These are phyloP conservation scores for Malania oleifera DNA, from an alignment of 164 flowering plant species.

Conservation along the genomic window DNA sequence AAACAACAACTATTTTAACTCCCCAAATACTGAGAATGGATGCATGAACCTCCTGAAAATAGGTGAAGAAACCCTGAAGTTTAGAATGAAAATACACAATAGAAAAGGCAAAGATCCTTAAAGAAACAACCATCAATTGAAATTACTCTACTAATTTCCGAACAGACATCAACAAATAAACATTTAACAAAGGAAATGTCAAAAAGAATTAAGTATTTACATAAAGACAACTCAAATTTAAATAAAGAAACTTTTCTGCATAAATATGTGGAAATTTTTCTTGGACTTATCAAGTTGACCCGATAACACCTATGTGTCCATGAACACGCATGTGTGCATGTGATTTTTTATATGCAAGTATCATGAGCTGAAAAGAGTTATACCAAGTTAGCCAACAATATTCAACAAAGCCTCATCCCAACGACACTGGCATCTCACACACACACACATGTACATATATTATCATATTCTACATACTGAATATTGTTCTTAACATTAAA, in stretches of 20 bases:
- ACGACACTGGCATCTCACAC: no score
- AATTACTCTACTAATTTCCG: no score
- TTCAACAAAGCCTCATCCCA: no score
- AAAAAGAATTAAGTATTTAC: not conserved
- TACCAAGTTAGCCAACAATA: not conserved
- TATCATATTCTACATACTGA: no score
- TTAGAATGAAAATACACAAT: not conserved
- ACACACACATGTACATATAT: no score
- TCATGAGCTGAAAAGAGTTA: no score
- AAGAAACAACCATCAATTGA: no score
- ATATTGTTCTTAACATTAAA: not conserved
- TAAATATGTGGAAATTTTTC: not conserved
- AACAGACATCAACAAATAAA: not conserved
- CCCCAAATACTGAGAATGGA: slow-evolving; percentile 74
- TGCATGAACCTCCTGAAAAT: slow-evolving; percentile 84
- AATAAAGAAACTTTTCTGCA: not conserved
- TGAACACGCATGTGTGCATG: no score
- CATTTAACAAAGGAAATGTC: slow-evolving; percentile 8
- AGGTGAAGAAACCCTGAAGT: not conserved
- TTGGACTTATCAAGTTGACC: not conserved
- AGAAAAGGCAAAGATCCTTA: no score
- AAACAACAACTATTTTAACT: slow-evolving; percentile 71
- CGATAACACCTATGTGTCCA: no score
- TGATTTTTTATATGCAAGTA: no score
- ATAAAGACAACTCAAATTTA: not conserved